Conservation (phyloP, 164 flowering plant genomes). For the Vitis cinerea region DNA sequence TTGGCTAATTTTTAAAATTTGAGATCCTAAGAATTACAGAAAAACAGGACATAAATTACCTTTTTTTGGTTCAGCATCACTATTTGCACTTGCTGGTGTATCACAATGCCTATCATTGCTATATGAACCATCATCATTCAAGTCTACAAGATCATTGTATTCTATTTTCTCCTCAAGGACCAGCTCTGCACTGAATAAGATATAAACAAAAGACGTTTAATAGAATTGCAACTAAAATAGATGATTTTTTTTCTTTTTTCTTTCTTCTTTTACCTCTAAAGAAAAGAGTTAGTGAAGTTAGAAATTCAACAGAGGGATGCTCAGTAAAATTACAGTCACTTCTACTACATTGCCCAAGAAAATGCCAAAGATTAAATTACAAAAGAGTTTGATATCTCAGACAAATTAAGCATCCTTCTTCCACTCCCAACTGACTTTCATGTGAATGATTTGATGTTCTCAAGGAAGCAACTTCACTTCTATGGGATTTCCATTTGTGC, state of each 20-base stretch:
- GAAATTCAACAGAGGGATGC: not conserved
- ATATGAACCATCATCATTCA: conserved; percentile 33
- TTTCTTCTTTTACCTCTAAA: not conserved
- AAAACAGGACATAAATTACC: conserved; percentile 21
- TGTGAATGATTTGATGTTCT: not conserved
- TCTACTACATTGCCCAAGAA: not conserved
- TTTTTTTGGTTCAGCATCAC: conserved; percentile 15
- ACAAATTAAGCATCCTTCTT: not conserved
- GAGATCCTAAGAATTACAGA: not conserved
- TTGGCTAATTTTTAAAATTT: no score
- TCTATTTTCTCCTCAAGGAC: conserved; percentile 74
- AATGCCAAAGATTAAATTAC: not conserved
- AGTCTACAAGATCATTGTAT: conserved; percentile 81
- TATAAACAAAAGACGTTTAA: not conserved
- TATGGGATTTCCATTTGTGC: no score
- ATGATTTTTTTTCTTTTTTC: no score
- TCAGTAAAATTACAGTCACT: not conserved
- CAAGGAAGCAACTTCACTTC: not conserved
- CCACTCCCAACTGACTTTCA: not conserved
- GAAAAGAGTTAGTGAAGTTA: not conserved
- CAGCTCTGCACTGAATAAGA: conserved; percentile 72
- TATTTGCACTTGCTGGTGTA: conserved; percentile 11
- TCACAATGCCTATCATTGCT: conserved; percentile 9
- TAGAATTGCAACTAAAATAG: not conserved
- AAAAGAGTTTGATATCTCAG: not conserved